These are phyloP conservation scores for Sporisorium sorghi DNA, from an alignment of 1,284 basidiomycete genomes.

Conservation along the genomic window DNA sequence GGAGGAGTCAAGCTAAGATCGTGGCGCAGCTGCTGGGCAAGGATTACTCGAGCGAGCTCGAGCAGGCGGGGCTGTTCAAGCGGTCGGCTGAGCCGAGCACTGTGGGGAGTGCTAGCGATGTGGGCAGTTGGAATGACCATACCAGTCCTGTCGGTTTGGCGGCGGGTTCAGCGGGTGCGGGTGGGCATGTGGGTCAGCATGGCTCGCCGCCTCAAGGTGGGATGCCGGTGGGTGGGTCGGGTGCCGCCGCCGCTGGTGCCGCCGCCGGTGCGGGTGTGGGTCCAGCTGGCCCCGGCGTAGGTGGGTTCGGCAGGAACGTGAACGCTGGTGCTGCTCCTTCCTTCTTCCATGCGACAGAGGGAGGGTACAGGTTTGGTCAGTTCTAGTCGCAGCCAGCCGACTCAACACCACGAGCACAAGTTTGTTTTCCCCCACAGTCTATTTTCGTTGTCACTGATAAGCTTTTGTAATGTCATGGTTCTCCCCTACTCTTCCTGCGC, in stretches of 20 bases:
- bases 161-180: constrained; percentile 11
- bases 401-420: neutral
- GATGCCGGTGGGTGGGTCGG: neutral
- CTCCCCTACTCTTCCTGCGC: neutral
- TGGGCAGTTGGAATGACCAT: constrained; percentile 17
- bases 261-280: neutral
- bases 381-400: constrained; percentile 9
- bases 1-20: constrained; percentile 46
- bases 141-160: constrained; percentile 17
- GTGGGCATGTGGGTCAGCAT: constrained; percentile 7
- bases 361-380: constrained; percentile 35
- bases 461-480: neutral
- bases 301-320: neutral
- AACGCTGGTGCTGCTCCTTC: constrained; percentile 14
- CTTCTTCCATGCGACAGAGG: constrained; percentile 29
- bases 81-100: constrained; percentile 25
- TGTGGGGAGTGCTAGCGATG: constrained; percentile 24
- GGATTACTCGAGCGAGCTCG: constrained; percentile 41
- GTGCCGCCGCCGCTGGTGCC: neutral
- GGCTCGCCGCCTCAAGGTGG: constrained; percentile 5
- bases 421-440: neutral
- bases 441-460: neutral
- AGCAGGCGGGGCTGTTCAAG: constrained; percentile 42
- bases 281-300: neutral
- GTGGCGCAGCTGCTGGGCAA: constrained; percentile 52